phyloP scores from a whole-genome alignment of 2,329 filamentous ascomycete genomes.

The Venturia oleaginea region DNA sequence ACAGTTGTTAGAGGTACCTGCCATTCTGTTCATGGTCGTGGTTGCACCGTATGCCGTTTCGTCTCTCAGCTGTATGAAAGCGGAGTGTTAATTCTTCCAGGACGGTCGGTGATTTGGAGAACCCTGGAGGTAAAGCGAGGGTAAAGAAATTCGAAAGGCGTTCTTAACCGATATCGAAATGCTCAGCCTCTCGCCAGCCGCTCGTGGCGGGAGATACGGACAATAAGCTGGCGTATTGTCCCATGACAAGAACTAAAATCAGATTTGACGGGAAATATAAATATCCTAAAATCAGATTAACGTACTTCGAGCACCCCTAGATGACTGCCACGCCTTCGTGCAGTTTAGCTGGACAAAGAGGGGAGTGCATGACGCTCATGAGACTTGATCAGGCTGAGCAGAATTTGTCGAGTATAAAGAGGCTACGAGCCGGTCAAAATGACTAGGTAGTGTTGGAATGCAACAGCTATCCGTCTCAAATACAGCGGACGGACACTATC shows the following conservation, averaged over 20 bases:
- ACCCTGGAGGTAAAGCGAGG: not conserved
- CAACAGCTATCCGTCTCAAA: too few species aligned
- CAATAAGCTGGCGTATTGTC: not conserved
- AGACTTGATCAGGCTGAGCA: not conserved
- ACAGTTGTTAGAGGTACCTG: not conserved
- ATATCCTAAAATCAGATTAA: not conserved
- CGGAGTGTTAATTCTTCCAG: too few species aligned
- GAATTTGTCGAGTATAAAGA: not conserved
- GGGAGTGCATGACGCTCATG: not conserved
- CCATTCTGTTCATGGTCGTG: not conserved
- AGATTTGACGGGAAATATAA: too few species aligned
- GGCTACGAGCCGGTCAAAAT: not conserved
- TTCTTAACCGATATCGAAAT: not conserved
- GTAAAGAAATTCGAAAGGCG: not conserved
- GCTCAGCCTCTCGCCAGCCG: not conserved
- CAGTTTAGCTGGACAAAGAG: not conserved
- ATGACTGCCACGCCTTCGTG: not conserved
- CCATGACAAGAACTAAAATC: not conserved
- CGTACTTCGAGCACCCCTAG: not conserved
- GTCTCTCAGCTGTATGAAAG: too few species aligned
- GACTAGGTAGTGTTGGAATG: too few species aligned
- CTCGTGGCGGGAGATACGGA: not conserved
- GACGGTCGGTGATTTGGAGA: not conserved
- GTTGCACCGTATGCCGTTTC: too few species aligned
- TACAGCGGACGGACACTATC: too few species aligned